Conservation (phyloP, 495 filamentous ascomycete genomes). For the Lophiostoma macrostomum region DNA sequence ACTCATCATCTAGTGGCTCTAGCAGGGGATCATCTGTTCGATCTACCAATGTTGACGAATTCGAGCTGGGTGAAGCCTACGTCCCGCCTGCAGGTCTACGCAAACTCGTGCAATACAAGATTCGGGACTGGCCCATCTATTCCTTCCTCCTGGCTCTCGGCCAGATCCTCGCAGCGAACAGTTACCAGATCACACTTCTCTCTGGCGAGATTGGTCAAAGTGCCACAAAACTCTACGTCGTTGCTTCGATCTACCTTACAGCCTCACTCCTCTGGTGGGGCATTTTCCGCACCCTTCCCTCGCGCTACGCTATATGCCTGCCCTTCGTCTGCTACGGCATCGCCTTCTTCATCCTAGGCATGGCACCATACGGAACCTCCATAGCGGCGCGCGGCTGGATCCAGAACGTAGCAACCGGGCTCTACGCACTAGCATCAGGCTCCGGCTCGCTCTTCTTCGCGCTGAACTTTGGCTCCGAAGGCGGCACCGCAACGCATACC, state of each 20-base stretch:
- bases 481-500: constrained; percentile 56
- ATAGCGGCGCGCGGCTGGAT: constrained; percentile 48
- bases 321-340: constrained; percentile 62
- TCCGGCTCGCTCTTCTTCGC: constrained; percentile 62
- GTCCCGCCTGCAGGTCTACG: constrained; percentile 63
- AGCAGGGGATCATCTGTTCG: constrained; percentile 2
- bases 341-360: constrained; percentile 62
- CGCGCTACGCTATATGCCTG: constrained; percentile 54
- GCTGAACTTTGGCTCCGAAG: constrained; percentile 65
- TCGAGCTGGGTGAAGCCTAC: constrained; percentile 62
- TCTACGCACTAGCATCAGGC: constrained; percentile 60
- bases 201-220: constrained; percentile 58
- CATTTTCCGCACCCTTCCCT: constrained; percentile 55
- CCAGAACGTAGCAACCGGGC: constrained; percentile 56
- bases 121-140: constrained; percentile 69
- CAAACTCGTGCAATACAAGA: constrained; percentile 41
- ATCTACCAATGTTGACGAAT: constrained; percentile 42
- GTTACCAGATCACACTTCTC: constrained; percentile 66
- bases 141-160: constrained; percentile 65
- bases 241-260: constrained; percentile 60
- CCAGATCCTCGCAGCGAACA: constrained; percentile 65
- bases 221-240: constrained; percentile 60
- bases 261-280: constrained; percentile 63
- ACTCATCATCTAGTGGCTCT: neutral
- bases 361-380: constrained; percentile 53